Base-by-base conservation (phyloP, 176 grass and related monocot genomes). In the Avena sativa region DNA sequence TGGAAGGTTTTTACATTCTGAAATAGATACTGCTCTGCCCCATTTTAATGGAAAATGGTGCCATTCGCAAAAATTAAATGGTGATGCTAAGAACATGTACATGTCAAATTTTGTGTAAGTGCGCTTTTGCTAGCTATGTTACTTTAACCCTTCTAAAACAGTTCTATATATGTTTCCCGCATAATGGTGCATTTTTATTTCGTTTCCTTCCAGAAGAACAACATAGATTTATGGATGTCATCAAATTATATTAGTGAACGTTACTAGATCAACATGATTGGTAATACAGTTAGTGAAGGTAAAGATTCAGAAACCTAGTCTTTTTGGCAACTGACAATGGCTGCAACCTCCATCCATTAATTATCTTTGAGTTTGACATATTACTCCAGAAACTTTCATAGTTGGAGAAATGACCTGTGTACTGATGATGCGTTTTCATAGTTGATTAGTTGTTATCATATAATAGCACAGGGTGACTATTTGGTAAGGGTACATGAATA, bases 171-270 rank as follows among this genome's bases (percentile, higher is more conserved):
- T 52, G 25, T 89, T 85, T 28, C 72, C 70, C 21, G n/a, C 55
- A 57, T 73, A 65, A 34, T 56, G 6, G 34, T 84, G 20, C 63
- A 17, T 84, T 65, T 84, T 81, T 46, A 61, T 47, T 40, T 80
- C 13, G 17, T 58, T 43, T 20, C 17, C 17, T 71, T 19, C 11
- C 50, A 23, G 81, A 71, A 55, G 5, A 51, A 63, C 57, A 43
- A 5, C 20, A 74, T 50, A 6, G 5, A 12, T 40, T 2, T 50
- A 5, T 68, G 70, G 38, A 44, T 25, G 59, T 43, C 12, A 55
- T 47, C 16, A 74, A 74, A 47, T 60, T 50, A 72, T 34, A 30
- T 84, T 80, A 32, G 58, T 72, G 20, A 79, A 62, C 44, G 5
- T 36, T 59, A 59, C 9, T 32, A 60, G 21, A 68, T 57, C 40